Percentiles rank a stretch among this genome's conserved stretches.
These are phyloP conservation scores for Blastobotrys capitulatus DNA, from an alignment of 1,139 yeast species.

Conservation along the genomic window DNA sequence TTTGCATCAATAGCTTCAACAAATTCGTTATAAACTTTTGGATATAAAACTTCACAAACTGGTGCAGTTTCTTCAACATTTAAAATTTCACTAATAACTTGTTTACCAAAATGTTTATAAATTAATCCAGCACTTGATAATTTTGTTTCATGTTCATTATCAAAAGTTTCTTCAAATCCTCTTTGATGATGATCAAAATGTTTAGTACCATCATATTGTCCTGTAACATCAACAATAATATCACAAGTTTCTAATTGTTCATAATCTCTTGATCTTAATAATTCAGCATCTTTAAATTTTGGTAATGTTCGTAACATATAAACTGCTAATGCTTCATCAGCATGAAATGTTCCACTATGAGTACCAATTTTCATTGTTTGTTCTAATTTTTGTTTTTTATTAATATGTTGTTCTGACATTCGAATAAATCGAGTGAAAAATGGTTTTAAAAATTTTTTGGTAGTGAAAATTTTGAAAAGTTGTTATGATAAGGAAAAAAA, in stretches of 20 bases:
- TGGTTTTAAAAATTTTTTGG: too few species aligned
- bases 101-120: slow-evolving; percentile 88
- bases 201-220: slow-evolving; percentile 83
- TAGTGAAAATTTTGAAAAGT: too few species aligned
- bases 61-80: slow-evolving; percentile 32
- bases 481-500: too few species aligned
- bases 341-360: slow-evolving; percentile 93
- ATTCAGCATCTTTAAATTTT: slow-evolving; percentile 54
- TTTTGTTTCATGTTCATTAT: slow-evolving; percentile 57
- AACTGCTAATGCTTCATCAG: slow-evolving; percentile 96
- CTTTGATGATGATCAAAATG: slow-evolving; percentile 96
- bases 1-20: slow-evolving; percentile 92
- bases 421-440: too few species aligned
- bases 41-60: slow-evolving; percentile 58
- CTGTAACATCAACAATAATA: slow-evolving; percentile 92
- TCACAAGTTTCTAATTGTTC: slow-evolving; percentile 81
- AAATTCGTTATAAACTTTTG: slow-evolving; percentile 75
- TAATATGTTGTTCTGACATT: not conserved
- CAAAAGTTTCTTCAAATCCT: slow-evolving; percentile 60
- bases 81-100: slow-evolving; percentile 51
- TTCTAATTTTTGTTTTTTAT: slow-evolving; percentile 16
- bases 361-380: slow-evolving; percentile 59
- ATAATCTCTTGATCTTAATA: slow-evolving; percentile 80
- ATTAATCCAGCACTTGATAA: slow-evolving; percentile 91
- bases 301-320: slow-evolving; percentile 76